These are phyloP conservation scores for Yamadazyma blattariae DNA, from an alignment of 1,139 yeast genomes.

Conservation along the genomic window DNA sequence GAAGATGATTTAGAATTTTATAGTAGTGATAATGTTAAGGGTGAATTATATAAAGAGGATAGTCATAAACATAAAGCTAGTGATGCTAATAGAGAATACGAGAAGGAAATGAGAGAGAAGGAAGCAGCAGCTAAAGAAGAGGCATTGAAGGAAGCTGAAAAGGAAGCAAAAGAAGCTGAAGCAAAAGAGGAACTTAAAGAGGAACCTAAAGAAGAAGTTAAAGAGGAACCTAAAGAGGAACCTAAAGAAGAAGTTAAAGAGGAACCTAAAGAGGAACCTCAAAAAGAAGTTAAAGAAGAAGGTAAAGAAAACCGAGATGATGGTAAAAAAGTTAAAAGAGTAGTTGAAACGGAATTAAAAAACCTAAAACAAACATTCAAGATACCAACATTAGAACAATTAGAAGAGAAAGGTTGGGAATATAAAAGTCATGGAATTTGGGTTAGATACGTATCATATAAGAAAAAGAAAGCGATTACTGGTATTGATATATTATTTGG, in stretches of 20 bases:
- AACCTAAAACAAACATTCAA: slow-evolving; percentile 21
- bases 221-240: slow-evolving; percentile 6
- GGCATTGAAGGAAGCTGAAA: slow-evolving; percentile 2
- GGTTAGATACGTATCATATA: slow-evolving; percentile 25
- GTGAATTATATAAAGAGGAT: slow-evolving; percentile 14
- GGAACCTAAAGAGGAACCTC: background rate
- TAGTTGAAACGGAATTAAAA: slow-evolving; percentile 19
- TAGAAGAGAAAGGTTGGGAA: slow-evolving; percentile 34
- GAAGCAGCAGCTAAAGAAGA: slow-evolving; percentile 13
- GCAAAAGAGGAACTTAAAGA: slow-evolving; percentile 7
- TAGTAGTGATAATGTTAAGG: slow-evolving; percentile 12
- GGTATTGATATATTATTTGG: slow-evolving; percentile 69
- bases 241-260: slow-evolving; percentile 3
- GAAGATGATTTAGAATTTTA: slow-evolving; percentile 26
- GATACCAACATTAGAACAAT: slow-evolving; percentile 32
- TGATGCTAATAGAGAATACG: slow-evolving; percentile 18
- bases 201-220: slow-evolving; percentile 6
- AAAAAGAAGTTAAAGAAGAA: background rate
- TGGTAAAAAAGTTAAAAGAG: slow-evolving; percentile 9
- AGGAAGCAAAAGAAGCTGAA: slow-evolving; percentile 2
- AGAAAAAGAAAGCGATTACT: slow-evolving; percentile 37
- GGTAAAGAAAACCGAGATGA: slow-evolving; percentile 5
- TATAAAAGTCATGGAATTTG: slow-evolving; percentile 32
- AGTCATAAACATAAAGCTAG: slow-evolving; percentile 16
- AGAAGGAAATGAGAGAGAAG: slow-evolving; percentile 17